phyloP scores from a whole-genome alignment of 2,329 filamentous ascomycete species.

The Basipetospora chlamydospora region DNA sequence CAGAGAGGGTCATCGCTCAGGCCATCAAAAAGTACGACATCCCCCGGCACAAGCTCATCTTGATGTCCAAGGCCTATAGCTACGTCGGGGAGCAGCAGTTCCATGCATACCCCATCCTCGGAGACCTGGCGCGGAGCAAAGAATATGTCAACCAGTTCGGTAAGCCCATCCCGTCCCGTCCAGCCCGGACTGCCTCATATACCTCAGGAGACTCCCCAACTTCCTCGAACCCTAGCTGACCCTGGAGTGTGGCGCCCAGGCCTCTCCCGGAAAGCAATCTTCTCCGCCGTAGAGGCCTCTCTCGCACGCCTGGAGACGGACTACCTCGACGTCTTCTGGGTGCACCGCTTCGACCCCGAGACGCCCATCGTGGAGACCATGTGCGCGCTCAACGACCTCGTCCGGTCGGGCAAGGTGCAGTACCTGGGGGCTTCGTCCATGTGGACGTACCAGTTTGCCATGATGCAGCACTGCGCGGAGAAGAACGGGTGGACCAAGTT shows the following conservation, averaged over 20 bases:
- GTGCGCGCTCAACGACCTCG: conserved; percentile 44
- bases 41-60: conserved; percentile 39
- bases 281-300: conserved; percentile 48
- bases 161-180: background rate
- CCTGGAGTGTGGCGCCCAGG: too few species aligned
- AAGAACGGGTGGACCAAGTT: conserved; percentile 41
- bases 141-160: conserved; percentile 23
- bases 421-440: conserved; percentile 36
- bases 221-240: too few species aligned
- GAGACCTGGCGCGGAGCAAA: conserved; percentile 11
- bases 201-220: too few species aligned
- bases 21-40: conserved; percentile 45
- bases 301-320: conserved; percentile 35
- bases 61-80: conserved; percentile 40
- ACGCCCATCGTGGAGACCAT: conserved; percentile 44
- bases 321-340: conserved; percentile 47
- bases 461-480: conserved; percentile 35
- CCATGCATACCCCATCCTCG: conserved; percentile 11
- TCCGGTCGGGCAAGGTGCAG: conserved; percentile 39
- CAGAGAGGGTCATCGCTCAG: conserved; percentile 39
- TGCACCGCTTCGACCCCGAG: conserved; percentile 39
- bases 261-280: conserved; percentile 49
- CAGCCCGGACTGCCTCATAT: too few species aligned
- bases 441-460: conserved; percentile 32
- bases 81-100: conserved; percentile 30